phyloP scores from a whole-genome alignment of 495 filamentous ascomycete genomes.

The Glonium stellatum region DNA sequence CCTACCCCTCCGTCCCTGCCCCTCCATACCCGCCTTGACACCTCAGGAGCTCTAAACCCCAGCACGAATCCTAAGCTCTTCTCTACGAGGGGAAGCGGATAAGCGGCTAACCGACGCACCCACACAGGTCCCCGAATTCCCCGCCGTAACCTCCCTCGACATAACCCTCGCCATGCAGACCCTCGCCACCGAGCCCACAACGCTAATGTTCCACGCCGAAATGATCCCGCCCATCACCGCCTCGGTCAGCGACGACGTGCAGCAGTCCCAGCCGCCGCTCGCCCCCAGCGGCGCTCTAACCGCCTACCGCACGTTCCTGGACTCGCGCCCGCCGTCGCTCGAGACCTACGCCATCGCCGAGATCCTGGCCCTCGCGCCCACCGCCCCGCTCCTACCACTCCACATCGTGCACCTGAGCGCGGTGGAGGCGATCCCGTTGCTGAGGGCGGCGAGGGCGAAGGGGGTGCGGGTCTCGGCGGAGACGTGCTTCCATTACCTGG shows the following conservation, averaged over 20 bases:
- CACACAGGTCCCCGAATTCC: conserved; percentile 80
- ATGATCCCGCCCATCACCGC: conserved; percentile 86
- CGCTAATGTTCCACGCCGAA: conserved; percentile 97
- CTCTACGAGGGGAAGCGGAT: not conserved
- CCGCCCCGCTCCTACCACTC: conserved; percentile 76
- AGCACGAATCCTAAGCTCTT: no score
- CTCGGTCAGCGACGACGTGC: conserved; percentile 73
- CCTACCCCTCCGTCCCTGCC: no score
- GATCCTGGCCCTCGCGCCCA: conserved; percentile 70
- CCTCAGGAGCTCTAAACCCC: no score
- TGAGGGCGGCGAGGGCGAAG: conserved; percentile 66
- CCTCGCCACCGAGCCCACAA: conserved; percentile 70
- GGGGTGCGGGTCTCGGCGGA: conserved; percentile 92
- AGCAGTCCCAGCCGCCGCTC: conserved; percentile 62
- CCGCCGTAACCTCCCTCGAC: conserved; percentile 73
- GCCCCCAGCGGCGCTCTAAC: conserved; percentile 69
- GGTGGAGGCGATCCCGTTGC: conserved; percentile 83
- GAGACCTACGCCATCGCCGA: conserved; percentile 87
- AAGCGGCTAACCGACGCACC: not conserved
- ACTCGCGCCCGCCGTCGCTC: conserved; percentile 81
- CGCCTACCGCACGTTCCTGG: conserved; percentile 83
- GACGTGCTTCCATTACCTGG: conserved; percentile 96
- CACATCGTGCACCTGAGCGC: conserved; percentile 96
- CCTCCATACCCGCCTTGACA: no score
- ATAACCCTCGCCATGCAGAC: conserved; percentile 72